Conservation (phyloP, 2,329 filamentous ascomycete species). For the Alternaria viburni region DNA sequence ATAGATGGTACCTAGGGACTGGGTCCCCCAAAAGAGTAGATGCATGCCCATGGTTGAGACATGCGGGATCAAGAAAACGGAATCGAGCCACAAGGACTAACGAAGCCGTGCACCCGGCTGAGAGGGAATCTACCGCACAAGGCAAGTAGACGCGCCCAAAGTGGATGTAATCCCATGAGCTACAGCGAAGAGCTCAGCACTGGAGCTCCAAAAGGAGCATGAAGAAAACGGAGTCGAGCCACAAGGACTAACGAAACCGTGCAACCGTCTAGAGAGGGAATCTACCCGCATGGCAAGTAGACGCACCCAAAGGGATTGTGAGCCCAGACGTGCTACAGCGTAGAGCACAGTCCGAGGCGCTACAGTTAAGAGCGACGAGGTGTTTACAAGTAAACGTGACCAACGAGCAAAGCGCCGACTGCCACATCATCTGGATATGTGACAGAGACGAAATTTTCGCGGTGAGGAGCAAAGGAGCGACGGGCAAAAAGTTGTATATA, state of each 20-base stretch:
- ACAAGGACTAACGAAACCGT: not conserved
- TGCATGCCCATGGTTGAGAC: not conserved
- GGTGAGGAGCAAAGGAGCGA: not conserved
- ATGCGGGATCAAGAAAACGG: not conserved
- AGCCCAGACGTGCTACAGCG: not conserved
- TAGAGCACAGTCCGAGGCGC: not conserved
- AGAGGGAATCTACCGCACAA: not conserved
- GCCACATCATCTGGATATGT: not conserved
- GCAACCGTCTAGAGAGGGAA: not conserved
- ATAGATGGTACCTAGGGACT: not conserved
- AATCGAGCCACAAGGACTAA: not conserved
- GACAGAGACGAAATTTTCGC: not conserved
- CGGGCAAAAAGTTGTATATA: not conserved
- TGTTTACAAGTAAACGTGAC: not conserved
- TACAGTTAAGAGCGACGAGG: not conserved
- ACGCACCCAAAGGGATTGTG: not conserved
- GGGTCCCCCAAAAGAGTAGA: not conserved
- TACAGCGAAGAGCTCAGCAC: not conserved
- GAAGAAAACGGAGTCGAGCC: not conserved
- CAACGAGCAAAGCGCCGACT: not conserved
- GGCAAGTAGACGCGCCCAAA: not conserved
- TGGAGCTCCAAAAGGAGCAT: not conserved
- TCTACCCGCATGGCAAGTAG: not conserved
- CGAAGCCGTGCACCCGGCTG: not conserved
- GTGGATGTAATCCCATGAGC: not conserved